A percentile compares a stretch with the other conserved stretches of the same genome.
phyloP scores from a whole-genome alignment of 2,329 filamentous ascomycete genomes.

The Calonectria fujianensis region DNA sequence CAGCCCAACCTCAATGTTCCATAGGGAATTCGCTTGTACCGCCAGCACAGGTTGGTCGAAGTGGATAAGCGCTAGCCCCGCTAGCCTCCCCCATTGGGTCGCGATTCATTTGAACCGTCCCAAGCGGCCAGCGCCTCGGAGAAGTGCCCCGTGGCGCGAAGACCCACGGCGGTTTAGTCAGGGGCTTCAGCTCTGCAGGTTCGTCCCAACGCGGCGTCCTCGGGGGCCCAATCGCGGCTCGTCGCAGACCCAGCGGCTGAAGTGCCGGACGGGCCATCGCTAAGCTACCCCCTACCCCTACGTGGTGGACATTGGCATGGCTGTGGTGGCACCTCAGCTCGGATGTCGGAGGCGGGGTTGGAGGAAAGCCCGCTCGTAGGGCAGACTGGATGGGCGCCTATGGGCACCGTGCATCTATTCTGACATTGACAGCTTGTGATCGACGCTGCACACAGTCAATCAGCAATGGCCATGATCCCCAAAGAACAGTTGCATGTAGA shows the following conservation, averaged over 20 bases:
- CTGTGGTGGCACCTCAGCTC: constrained; percentile 16
- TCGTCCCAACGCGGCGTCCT: not conserved
- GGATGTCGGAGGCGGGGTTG: not conserved
- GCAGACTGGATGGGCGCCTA: not conserved
- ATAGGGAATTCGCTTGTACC: not conserved
- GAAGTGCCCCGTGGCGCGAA: not conserved
- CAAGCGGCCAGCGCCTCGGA: not conserved
- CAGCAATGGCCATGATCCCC: not conserved
- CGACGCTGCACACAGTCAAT: not conserved
- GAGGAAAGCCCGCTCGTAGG: not conserved
- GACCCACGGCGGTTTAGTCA: not conserved
- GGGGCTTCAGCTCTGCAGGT: not conserved
- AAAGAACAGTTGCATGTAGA: not conserved
- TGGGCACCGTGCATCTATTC: not conserved
- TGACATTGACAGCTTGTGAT: not conserved
- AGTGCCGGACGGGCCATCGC: constrained; percentile 12
- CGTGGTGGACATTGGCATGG: constrained; percentile 6
- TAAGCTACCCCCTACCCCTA: constrained; percentile 4
- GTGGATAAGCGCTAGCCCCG: not conserved
- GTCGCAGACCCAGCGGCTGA: not conserved
- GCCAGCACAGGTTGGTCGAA: not conserved
- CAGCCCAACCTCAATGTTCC: not conserved
- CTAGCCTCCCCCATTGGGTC: not conserved
- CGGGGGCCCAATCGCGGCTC: not conserved
- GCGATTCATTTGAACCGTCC: not conserved